These are phyloP conservation scores for Fusarium longipes DNA, from an alignment of 2,329 filamentous ascomycete genomes.

Conservation along the genomic window DNA sequence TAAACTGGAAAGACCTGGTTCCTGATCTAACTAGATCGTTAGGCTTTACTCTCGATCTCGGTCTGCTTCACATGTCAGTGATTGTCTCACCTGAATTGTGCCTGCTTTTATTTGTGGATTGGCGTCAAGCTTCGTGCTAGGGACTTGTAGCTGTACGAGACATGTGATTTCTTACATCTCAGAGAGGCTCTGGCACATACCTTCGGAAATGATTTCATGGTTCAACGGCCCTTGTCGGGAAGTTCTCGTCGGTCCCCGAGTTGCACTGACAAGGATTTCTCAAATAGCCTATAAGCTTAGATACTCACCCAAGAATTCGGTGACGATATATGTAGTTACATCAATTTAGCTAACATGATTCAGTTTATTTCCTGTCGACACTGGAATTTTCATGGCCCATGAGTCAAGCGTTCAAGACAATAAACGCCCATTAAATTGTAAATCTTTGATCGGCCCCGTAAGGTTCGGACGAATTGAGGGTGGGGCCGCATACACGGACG, in stretches of 20 bases:
- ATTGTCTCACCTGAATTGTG: conserved; percentile 18
- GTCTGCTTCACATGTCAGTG: conserved; percentile 39
- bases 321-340: conserved; percentile 8
- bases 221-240: conserved; percentile 10
- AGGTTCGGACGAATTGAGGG: neutral
- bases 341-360: neutral
- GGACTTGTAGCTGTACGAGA: conserved; percentile 10
- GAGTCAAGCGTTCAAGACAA: conserved; percentile 3
- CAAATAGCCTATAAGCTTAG: conserved; percentile 2
- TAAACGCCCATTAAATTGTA: neutral
- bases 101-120: conserved; percentile 33
- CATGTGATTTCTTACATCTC: conserved; percentile 24
- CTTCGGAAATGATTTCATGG: conserved; percentile 11
- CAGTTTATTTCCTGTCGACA: neutral
- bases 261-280: neutral
- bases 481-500: conserved; percentile 15
- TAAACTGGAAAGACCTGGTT: conserved; percentile 11
- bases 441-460: conserved; percentile 7
- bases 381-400: neutral
- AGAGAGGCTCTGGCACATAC: conserved; percentile 21
- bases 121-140: conserved; percentile 4
- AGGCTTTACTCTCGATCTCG: conserved; percentile 26
- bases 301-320: neutral
- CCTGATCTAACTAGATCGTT: conserved; percentile 36
- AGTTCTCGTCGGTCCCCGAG: neutral